A percentile compares a stretch with the other conserved stretches of the same genome.
Evolutionary conservation across 495 filamentous ascomycete genomes (phyloP).

Genomic region (Neurospora sp.): DNA sequence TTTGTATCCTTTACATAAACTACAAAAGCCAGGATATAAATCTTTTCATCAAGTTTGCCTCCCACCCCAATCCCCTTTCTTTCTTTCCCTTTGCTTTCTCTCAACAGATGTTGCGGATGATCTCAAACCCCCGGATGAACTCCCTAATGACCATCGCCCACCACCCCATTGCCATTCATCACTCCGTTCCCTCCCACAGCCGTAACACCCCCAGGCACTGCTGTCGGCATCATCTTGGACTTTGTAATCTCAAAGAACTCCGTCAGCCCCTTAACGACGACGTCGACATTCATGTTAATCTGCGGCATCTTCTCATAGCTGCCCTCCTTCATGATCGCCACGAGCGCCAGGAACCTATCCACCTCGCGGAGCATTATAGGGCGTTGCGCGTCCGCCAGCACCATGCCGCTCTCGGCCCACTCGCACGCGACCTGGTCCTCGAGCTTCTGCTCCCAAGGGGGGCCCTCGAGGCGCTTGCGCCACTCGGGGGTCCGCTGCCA

Average conservation of each 20-base stretch:
- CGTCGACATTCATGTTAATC: slow-evolving; percentile 48
- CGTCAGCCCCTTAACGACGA: slow-evolving; percentile 42
- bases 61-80: background rate
- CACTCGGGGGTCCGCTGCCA: slow-evolving; percentile 48
- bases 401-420: slow-evolving; percentile 70
- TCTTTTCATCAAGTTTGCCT: background rate
- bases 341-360: slow-evolving; percentile 73
- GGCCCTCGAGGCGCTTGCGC: slow-evolving; percentile 46
- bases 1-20: background rate
- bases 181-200: background rate
- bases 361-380: slow-evolving; percentile 82
- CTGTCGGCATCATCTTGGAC: slow-evolving; percentile 19
- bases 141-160: background rate
- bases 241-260: slow-evolving; percentile 50
- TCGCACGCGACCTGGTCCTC: slow-evolving; percentile 51
- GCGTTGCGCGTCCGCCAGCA: slow-evolving; percentile 66
- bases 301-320: slow-evolving; percentile 49
- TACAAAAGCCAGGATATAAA: background rate
- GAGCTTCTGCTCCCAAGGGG: slow-evolving; percentile 52
- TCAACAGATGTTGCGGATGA: background rate
- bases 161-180: background rate
- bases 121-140: background rate
- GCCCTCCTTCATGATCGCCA: slow-evolving; percentile 64
- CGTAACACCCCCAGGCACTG: background rate
- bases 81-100: background rate